These are phyloP conservation scores for Melaleuca quinquenervia DNA, from an alignment of 345 rosid genomes.

Conservation along the genomic window DNA sequence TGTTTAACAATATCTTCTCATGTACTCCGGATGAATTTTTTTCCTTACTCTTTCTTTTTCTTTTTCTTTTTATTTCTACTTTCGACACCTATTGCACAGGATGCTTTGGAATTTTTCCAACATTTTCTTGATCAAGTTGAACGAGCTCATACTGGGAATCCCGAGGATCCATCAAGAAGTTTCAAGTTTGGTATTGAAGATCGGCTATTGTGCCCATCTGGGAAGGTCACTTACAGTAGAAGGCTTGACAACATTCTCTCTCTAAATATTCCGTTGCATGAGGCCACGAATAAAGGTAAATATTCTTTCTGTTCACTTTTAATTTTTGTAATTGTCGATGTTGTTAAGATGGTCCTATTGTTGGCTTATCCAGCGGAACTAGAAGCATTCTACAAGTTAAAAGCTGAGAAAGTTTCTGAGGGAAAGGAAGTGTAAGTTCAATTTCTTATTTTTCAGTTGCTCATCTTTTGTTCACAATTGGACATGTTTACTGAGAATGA, in stretches of 20 bases:
- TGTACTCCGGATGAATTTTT: neutral
- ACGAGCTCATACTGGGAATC: constrained; percentile 45
- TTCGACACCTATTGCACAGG: constrained; percentile 28
- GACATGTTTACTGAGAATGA: constrained; percentile 9
- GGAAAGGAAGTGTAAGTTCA: constrained; percentile 71
- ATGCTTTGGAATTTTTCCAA: constrained; percentile 92
- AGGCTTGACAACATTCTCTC: constrained; percentile 91
- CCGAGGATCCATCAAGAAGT: constrained; percentile 82
- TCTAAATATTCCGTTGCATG: constrained; percentile 84
- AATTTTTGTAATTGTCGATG: neutral
- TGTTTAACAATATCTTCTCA: neutral
- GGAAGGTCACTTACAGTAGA: constrained; percentile 80
- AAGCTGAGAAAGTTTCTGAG: constrained; percentile 53
- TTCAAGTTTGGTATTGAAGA: constrained; percentile 98
- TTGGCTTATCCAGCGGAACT: constrained; percentile 60
- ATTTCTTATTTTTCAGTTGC: neutral
- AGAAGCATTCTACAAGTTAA: constrained; percentile 51
- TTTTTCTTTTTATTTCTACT: neutral
- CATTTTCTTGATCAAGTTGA: constrained; percentile 94
- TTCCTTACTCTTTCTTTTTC: neutral
- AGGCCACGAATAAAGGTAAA: constrained; percentile 77
- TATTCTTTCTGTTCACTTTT: neutral
- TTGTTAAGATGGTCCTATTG: neutral
- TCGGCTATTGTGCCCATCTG: constrained; percentile 78
- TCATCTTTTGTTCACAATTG: constrained; percentile 5